A percentile compares a stretch with the other conserved stretches of the same genome.
These are phyloP conservation scores for Trichosporon sp. DNA, from an alignment of 1,284 basidiomycete species.

Conservation along the genomic window DNA sequence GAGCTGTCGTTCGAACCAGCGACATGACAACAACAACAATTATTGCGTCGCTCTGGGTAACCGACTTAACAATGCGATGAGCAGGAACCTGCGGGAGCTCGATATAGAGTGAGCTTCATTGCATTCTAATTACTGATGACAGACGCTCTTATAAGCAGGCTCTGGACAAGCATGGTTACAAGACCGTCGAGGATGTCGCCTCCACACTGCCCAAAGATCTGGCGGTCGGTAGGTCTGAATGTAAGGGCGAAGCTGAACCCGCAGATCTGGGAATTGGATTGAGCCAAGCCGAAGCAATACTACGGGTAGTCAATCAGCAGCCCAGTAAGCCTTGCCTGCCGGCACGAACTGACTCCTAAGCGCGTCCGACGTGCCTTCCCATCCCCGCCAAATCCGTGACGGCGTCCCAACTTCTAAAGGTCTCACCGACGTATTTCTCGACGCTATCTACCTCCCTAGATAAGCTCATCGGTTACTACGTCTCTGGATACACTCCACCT, in stretches of 20 bases:
- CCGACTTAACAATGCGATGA: not conserved
- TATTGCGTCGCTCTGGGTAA: not conserved
- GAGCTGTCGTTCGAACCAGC: not conserved
- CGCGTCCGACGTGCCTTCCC: not conserved
- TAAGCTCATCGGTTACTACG: constrained; percentile 28
- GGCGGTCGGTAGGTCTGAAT: constrained; percentile 28
- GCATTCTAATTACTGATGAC: not conserved
- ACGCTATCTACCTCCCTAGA: constrained; percentile 38
- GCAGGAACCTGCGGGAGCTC: constrained; percentile 12
- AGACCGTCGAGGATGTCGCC: constrained; percentile 28
- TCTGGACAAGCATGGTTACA: constrained; percentile 40
- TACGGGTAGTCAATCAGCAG: constrained; percentile 8
- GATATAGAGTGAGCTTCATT: constrained; percentile 10
- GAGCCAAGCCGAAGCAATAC: constrained; percentile 32
- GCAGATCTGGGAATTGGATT: constrained; percentile 35
- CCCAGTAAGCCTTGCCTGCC: not conserved
- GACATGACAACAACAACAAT: not conserved
- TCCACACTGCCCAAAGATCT: constrained; percentile 27
- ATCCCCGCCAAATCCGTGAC: constrained; percentile 17
- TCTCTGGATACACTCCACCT: not conserved
- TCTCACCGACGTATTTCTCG: constrained; percentile 26
- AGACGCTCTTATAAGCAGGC: constrained; percentile 34
- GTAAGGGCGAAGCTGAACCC: not conserved
- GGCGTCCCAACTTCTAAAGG: constrained; percentile 30
- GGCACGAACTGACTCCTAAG: not conserved